Conservation (phyloP, 306 rosid species). For the Notholithocarpus densiflorus region DNA sequence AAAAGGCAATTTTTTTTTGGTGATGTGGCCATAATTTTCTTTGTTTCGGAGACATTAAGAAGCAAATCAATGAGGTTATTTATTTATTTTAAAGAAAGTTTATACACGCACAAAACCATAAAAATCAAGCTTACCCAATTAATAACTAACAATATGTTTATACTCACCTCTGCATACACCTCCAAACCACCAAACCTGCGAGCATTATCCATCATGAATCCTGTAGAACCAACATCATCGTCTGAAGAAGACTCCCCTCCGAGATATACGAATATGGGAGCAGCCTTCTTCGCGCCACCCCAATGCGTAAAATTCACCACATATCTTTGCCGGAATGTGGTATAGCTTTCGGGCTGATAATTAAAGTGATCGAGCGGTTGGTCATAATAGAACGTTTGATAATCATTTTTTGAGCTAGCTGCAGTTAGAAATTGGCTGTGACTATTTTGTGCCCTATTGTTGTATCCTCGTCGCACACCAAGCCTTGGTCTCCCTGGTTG, state of each 20-base stretch:
- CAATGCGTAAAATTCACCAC: slow-evolving; percentile 59
- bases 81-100: too few relatives aligned
- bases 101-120: too few relatives aligned
- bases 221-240: background rate
- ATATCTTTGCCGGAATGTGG: slow-evolving; percentile 57
- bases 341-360: slow-evolving; percentile 56
- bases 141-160: background rate
- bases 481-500: too few relatives aligned
- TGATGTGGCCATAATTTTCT: too few relatives aligned
- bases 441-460: too few relatives aligned
- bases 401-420: background rate
- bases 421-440: background rate
- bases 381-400: slow-evolving; percentile 44
- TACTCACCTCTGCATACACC: slow-evolving; percentile 60
- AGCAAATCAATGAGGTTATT: too few relatives aligned
- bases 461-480: too few relatives aligned
- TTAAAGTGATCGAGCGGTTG: slow-evolving; percentile 78
- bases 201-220: slow-evolving; percentile 59
- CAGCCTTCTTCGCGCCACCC: slow-evolving; percentile 51
- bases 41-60: too few relatives aligned
- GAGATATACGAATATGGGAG: slow-evolving; percentile 64
- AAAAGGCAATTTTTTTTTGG: too few relatives aligned
- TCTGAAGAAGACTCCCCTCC: slow-evolving; percentile 63
- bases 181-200: slow-evolving; percentile 53
- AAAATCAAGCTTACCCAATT: too few relatives aligned